Evolutionary conservation across 352 stramenopile genomes (phyloP), one percentile per base, ranked within the genome.

Genomic region (Plasmopara viticola): DNA sequence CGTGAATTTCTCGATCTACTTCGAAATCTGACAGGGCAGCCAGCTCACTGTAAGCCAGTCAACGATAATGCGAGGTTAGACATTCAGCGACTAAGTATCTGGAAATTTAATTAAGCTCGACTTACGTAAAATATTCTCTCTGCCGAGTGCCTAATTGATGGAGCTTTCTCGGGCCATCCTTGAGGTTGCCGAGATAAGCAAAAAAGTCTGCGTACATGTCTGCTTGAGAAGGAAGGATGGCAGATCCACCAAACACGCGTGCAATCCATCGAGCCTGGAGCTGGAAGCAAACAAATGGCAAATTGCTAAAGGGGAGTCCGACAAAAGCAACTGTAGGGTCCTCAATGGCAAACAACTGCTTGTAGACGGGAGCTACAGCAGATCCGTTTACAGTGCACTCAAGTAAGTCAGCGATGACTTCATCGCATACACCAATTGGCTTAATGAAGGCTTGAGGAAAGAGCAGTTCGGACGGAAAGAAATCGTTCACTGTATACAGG

Each of bases 271-370:
- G 79, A 50, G 64, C 65, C 55, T 92, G 81, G n/a, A 90, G 58
- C 56, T 90, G 77, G 48, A 90, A 92, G 54, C 68, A 90, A 2
- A 82, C 52, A 39, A 92, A 92, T n/a, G 78, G 81, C 33, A 92
- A 53, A 34, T 89, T 89, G 56, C 72, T 84, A 46, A 89, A 88
- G 0, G 73, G 74, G 20, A 92, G 52, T 0, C 81, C 81, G 33
- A 92, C 55, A 49, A 92, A 90, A 28, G 71, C 81, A 14, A 84
- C 48, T 41, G 83, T 78, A 5, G 81, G 70, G 33, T 90, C 78
- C 54, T 88, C 78, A 17, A 90, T 87, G 28, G 77, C 72, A 62
- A 92, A 79, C 37, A 92, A 49, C 20, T 92, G 74, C 53, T 87
- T 86, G 64, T 87, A 89, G 18, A 92, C 56, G 6, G 81, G 81